Percentiles rank a stretch among this genome's conserved stretches.
Conservation (phyloP, 1,139 yeast species). For the Groenewaldozyma sp. region DNA sequence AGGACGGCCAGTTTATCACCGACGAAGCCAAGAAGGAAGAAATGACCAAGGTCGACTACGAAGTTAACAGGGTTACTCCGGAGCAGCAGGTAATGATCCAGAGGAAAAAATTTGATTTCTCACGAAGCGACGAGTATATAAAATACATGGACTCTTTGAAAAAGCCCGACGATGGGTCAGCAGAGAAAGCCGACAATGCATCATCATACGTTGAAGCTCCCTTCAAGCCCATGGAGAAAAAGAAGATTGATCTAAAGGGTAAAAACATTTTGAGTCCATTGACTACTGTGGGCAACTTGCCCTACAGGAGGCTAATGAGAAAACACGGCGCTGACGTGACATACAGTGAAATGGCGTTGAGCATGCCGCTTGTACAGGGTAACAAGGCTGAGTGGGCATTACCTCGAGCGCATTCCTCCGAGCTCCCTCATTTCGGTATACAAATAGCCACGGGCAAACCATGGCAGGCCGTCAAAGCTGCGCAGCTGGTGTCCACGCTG, state of each 20-base stretch:
- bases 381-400: conserved; percentile 95
- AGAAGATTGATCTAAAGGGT: conserved; percentile 50
- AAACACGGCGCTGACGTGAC: conserved; percentile 88
- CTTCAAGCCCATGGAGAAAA: conserved; percentile 75
- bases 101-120: conserved; percentile 52
- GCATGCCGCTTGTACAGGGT: conserved; percentile 81
- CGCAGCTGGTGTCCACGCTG: conserved; percentile 61
- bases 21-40: conserved; percentile 36
- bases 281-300: conserved; percentile 95
- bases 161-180: conserved; percentile 27
- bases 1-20: conserved; percentile 37
- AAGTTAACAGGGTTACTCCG: conserved; percentile 53
- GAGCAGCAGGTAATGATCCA: conserved; percentile 49
- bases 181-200: conserved; percentile 30
- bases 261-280: conserved; percentile 91
- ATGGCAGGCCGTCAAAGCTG: conserved; percentile 90
- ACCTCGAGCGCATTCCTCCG: conserved; percentile 77
- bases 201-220: conserved; percentile 68
- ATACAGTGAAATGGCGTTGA: conserved; percentile 90
- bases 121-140: conserved; percentile 45
- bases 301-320: conserved; percentile 89
- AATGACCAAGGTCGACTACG: conserved; percentile 38
- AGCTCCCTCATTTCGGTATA: conserved; percentile 84
- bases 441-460: conserved; percentile 89
- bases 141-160: conserved; percentile 44